These are phyloP conservation scores for Diplogelasinospora grovesii DNA, from an alignment of 495 filamentous ascomycete species.

Conservation along the genomic window DNA sequence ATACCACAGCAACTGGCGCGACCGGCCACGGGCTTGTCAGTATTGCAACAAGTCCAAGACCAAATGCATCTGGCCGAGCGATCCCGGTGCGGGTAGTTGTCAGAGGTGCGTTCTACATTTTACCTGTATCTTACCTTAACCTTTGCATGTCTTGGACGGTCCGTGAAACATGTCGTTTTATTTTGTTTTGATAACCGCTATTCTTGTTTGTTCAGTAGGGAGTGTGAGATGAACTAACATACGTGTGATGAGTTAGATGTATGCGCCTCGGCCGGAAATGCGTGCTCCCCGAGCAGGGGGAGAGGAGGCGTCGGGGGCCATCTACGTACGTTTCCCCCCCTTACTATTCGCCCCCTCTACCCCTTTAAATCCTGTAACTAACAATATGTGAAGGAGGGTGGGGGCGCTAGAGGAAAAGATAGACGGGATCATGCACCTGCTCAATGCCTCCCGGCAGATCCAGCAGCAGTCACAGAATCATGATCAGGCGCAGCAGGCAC, in stretches of 20 bases:
- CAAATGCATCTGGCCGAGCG: constrained; percentile 11
- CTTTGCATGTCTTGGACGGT: too few relatives aligned
- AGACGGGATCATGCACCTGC: constrained; percentile 24
- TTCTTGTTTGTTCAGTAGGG: not conserved
- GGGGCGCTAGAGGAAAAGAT: constrained; percentile 26
- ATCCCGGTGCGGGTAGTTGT: constrained; percentile 5
- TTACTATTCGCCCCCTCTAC: not conserved
- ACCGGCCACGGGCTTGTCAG: constrained; percentile 8
- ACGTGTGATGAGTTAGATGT: too few relatives aligned
- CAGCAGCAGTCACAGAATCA: too few relatives aligned
- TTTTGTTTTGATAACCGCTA: not conserved
- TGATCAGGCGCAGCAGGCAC: too few relatives aligned
- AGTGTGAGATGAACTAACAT: not conserved
- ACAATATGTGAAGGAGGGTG: constrained; percentile 13
- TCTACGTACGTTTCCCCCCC: constrained; percentile 6
- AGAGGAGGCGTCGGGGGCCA: constrained; percentile 3
- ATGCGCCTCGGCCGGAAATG: constrained; percentile 5
- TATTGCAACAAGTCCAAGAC: constrained; percentile 17
- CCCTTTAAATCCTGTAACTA: not conserved
- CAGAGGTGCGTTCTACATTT: constrained; percentile 2
- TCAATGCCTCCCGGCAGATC: constrained; percentile 16
- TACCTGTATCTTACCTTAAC: not conserved
- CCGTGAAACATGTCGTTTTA: too few relatives aligned
- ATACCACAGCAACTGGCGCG: too few relatives aligned
- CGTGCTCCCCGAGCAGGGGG: constrained; percentile 1